Evolutionary conservation across 148 eudicot genomes (phyloP).

Genomic region (Heliosperma pusillum): DNA sequence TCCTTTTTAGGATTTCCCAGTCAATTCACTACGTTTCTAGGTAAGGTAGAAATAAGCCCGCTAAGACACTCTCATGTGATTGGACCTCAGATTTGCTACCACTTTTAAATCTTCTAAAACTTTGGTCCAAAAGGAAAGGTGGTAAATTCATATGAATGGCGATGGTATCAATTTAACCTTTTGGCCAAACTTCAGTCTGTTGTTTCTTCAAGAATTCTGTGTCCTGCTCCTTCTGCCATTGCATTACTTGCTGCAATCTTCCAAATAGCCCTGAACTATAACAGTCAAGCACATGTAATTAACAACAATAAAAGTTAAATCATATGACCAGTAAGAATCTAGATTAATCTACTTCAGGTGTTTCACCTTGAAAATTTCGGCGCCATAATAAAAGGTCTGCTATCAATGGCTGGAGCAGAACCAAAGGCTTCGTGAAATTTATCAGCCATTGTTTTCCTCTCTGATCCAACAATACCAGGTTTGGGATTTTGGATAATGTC

Average conservation of each 20-base stretch:
- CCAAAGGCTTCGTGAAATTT: constrained; percentile 78
- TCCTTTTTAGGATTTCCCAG: too few species aligned
- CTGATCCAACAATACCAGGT: constrained; percentile 28
- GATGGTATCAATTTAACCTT: constrained; percentile 32
- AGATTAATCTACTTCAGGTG: constrained; percentile 18
- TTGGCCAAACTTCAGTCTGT: constrained; percentile 39
- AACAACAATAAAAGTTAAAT: constrained; percentile 10
- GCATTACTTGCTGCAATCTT: constrained; percentile 73
- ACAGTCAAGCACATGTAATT: constrained; percentile 17
- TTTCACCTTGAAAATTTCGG: constrained; percentile 48
- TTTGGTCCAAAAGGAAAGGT: not conserved
- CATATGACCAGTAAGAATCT: constrained; percentile 7
- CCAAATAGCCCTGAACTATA: constrained; percentile 55
- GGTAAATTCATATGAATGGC: not conserved
- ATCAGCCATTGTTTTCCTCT: constrained; percentile 64
- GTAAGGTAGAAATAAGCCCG: not conserved
- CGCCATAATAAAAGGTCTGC: constrained; percentile 27
- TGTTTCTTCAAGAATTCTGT: constrained; percentile 42
- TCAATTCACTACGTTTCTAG: not conserved
- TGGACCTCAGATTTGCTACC: too few species aligned
- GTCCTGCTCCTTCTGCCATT: constrained; percentile 65
- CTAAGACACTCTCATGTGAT: not conserved
- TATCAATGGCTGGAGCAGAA: constrained; percentile 37
- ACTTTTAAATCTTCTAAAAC: not conserved
- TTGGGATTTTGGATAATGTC: constrained; percentile 32